Percentiles rank a stretch among this genome's conserved stretches.
phyloP scores from a whole-genome alignment of 139 green algal species.

The Micromonas commoda region DNA sequence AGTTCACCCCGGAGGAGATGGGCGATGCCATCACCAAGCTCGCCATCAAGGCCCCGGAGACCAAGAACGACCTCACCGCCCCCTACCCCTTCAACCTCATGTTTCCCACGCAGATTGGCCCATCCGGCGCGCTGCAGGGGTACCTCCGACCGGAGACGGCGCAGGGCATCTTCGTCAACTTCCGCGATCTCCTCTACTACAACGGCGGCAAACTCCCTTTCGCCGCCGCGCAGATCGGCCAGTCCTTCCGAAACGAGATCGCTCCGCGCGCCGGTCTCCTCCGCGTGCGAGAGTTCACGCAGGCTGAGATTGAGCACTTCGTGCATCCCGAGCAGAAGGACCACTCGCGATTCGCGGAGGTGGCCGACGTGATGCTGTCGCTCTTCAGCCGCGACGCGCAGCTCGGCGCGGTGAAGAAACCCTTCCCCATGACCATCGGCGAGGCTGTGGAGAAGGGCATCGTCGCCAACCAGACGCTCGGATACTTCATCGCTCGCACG shows the following conservation, averaged over 20 bases:
- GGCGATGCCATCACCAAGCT: conserved; percentile 67
- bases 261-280: conserved; percentile 80
- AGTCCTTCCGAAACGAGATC: conserved; percentile 91
- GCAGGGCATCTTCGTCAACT: conserved; percentile 62
- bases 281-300: conserved; percentile 96
- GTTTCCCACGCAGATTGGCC: conserved; percentile 68
- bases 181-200: conserved; percentile 92
- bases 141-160: conserved; percentile 43
- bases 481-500: conserved; percentile 98
- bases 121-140: conserved; percentile 23
- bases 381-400: conserved; percentile 82
- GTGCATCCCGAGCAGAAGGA: conserved; percentile 85
- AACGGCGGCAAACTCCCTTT: conserved; percentile 97
- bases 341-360: conserved; percentile 82
- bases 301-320: conserved; percentile 99
- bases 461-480: conserved; percentile 96
- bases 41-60: conserved; percentile 82
- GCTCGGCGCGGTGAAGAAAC: conserved; percentile 79
- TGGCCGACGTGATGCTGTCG: conserved; percentile 74
- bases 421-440: conserved; percentile 66
- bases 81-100: conserved; percentile 99
- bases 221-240: conserved; percentile 93
- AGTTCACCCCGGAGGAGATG: conserved; percentile 73
- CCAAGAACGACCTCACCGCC: conserved; percentile 78
- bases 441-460: conserved; percentile 78